Conservation (phyloP, 352 stramenopile species). For the Thalassiosira sp. region DNA sequence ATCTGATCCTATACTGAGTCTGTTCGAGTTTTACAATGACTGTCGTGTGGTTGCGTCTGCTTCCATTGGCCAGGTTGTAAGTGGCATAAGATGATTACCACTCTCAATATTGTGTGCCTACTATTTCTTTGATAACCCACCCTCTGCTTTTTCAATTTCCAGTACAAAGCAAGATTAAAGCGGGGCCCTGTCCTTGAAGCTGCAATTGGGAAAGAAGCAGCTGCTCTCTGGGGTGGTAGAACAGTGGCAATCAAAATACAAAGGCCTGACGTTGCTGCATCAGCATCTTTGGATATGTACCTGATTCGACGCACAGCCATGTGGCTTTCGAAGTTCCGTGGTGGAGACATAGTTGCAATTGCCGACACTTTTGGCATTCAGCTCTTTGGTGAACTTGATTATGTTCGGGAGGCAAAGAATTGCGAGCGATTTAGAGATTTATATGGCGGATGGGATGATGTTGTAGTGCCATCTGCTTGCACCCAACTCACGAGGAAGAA, state of each 20-base stretch:
- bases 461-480: slow-evolving; percentile 68
- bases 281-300: slow-evolving; percentile 85
- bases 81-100: background rate
- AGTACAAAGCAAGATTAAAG: slow-evolving; percentile 65
- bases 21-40: slow-evolving; percentile 83
- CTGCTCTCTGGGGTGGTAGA: slow-evolving; percentile 69
- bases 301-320: slow-evolving; percentile 79
- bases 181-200: slow-evolving; percentile 65
- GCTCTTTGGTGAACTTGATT: slow-evolving; percentile 84
- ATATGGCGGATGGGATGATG: slow-evolving; percentile 73
- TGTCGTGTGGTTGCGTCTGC: slow-evolving; percentile 64
- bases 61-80: slow-evolving; percentile 79
- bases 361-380: slow-evolving; percentile 85
- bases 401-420: slow-evolving; percentile 84
- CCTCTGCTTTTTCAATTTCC: background rate
- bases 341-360: slow-evolving; percentile 80
- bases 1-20: slow-evolving; percentile 66
- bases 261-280: slow-evolving; percentile 79
- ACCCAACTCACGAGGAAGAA: slow-evolving; percentile 70
- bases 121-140: slow-evolving; percentile 6
- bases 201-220: slow-evolving; percentile 65
- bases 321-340: slow-evolving; percentile 81
- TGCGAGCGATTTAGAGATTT: slow-evolving; percentile 80
- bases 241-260: slow-evolving; percentile 83
- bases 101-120: background rate